Base-by-base conservation (phyloP, 2,329 filamentous ascomycete genomes). In the Arthrobotrys pseudoclavata region DNA sequence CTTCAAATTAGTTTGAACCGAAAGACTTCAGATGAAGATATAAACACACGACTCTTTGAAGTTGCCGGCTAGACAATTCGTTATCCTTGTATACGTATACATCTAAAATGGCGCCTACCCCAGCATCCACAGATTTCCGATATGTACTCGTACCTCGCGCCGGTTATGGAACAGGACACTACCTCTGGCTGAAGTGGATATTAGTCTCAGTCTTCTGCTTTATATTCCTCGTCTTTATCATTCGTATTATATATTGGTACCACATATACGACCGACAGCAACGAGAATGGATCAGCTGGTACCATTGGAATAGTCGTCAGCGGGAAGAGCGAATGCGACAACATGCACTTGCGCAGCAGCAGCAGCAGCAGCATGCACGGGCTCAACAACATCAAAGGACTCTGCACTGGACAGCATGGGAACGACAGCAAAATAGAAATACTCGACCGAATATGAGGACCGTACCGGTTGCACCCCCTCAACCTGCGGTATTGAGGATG, bases 401-500 rank as follows among this genome's bases (percentile, higher is more conserved):
- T 29, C 47, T 48, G 15, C 52, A 45, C 13, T n/a, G 55, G 20
- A 4, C 18, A 22, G 53, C 34, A 13, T 15, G 22, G 12, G 31
- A 34, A 48, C 40, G 52, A 24, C 66, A 47, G 13, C 60, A 31
- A 4, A 13, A 61, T 34, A 52, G 69, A 47, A 20, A 67, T 18
- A 53, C 62, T 4, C n/a, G 29, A n/a, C 69, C 62, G 26, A 47
- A 45, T 53, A 74, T 67, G 57, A 48, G 29, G 10, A 50, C 40
- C 3, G 29, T 37, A 10, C 42, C 61, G n/a, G 22, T 53, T 6
- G 9, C 42, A 12, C 31, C 4, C 13, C 69, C 69, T 13, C 69
- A 67, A 22, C 69, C 69, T 7, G 69, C 69, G 1, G 26, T 67
- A 15, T 34, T 74, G 20, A 52, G 69, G 26, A 74, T 68, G 69